phyloP scores from a whole-genome alignment of 1,139 yeast species.

The Taiozyma sp. region DNA sequence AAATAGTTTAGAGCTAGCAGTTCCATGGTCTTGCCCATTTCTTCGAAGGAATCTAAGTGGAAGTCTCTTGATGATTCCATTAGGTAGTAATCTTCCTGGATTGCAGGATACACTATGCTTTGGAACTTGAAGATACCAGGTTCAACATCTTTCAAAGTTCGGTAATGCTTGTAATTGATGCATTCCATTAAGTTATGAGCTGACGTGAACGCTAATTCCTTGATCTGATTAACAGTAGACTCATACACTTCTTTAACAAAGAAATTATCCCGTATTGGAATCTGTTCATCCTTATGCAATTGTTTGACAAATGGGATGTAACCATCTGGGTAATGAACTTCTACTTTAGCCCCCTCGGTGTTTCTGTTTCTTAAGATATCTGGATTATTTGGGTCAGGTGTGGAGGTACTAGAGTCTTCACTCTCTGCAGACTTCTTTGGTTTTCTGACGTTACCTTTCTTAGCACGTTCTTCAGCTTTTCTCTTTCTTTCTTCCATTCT shows the following conservation, averaged over 20 bases:
- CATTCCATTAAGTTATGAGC: conserved; percentile 12
- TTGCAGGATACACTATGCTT: conserved; percentile 24
- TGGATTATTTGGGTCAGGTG: neutral
- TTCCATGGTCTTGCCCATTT: conserved; percentile 59
- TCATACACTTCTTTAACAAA: conserved; percentile 16
- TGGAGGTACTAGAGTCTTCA: neutral
- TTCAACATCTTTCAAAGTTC: conserved; percentile 10
- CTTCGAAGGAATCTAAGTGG: conserved; percentile 67
- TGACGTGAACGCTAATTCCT: conserved; percentile 8
- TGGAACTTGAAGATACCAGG: conserved; percentile 17
- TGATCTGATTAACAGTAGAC: conserved; percentile 1
- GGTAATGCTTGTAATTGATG: conserved; percentile 8
- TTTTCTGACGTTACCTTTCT: neutral
- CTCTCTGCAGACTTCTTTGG: neutral
- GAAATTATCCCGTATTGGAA: conserved; percentile 18
- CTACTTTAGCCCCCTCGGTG: neutral
- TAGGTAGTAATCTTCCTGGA: conserved; percentile 27
- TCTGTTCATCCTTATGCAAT: conserved; percentile 15
- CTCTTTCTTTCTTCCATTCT: neutral
- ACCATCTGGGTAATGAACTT: conserved; percentile 15
- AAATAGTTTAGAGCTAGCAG: conserved; percentile 38
- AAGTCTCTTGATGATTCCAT: conserved; percentile 19
- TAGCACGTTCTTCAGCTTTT: conserved; percentile 1
- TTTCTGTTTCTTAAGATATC: neutral
- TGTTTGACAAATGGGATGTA: conserved; percentile 16